A percentile compares a stretch with the other conserved stretches of the same genome.
Conservation (phyloP, 345 rosid genomes). For the Turnera subulata region DNA sequence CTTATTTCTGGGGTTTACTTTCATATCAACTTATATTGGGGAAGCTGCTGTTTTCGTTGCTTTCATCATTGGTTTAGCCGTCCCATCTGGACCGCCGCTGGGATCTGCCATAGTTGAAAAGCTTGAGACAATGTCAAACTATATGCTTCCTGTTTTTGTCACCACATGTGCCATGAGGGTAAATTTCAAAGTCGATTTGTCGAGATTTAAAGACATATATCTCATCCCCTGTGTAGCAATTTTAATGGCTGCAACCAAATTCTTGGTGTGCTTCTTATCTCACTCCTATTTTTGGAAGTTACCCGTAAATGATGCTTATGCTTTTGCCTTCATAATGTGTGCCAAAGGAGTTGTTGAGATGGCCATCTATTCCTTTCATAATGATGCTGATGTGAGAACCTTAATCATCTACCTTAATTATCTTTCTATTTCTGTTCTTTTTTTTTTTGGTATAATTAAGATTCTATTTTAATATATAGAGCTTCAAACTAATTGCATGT, state of each 20-base stretch:
- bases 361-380: not conserved
- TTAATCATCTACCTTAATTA: no score
- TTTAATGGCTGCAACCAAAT: not conserved
- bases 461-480: not conserved
- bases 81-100: conserved; percentile 23
- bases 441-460: no score
- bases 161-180: conserved; percentile 16
- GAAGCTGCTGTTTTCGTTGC: conserved; percentile 5
- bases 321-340: conserved; percentile 9
- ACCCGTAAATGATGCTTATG: not conserved
- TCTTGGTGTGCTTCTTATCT: conserved; percentile 1
- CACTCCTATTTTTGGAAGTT: not conserved
- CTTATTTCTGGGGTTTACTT: not conserved
- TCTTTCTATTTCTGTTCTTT: not conserved
- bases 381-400: not conserved
- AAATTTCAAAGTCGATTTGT: not conserved
- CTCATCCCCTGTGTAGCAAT: not conserved
- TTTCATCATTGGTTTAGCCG: conserved; percentile 15
- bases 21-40: not conserved
- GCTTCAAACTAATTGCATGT: no score
- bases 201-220: no score
- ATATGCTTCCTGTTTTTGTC: conserved; percentile 23
- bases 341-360: conserved; percentile 5
- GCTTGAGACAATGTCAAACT: conserved; percentile 13
- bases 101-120: conserved; percentile 17